Conservation (phyloP, 768 basidiomycete species). For the Pleurotus salmoneostramineus region DNA sequence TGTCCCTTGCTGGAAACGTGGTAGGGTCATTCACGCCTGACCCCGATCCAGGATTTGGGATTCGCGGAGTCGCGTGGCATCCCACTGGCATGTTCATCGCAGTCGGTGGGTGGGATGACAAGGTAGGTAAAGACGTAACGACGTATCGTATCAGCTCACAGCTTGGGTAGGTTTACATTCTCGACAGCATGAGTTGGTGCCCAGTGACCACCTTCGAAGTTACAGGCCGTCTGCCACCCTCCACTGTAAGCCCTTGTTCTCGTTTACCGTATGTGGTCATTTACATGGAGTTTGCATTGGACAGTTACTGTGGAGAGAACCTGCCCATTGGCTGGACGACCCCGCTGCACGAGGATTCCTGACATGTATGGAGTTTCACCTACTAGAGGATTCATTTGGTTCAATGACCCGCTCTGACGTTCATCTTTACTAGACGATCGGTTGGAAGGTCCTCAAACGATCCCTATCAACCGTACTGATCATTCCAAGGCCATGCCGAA, state of each 20-base stretch:
- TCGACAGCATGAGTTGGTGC: conserved; percentile 77
- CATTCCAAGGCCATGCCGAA: conserved; percentile 61
- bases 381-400: neutral
- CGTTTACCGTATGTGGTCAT: neutral
- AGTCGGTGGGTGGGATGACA: conserved; percentile 87
- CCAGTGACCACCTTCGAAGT: conserved; percentile 60
- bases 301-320: conserved; percentile 85
- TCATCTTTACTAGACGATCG: conserved; percentile 51
- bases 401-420: no score
- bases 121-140: conserved; percentile 37
- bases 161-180: conserved; percentile 59
- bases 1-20: conserved; percentile 62
- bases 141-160: neutral
- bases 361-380: conserved; percentile 53
- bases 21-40: conserved; percentile 67
- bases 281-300: neutral
- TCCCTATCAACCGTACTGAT: conserved; percentile 50
- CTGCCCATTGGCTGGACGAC: conserved; percentile 76
- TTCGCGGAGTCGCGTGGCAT: conserved; percentile 80
- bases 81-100: conserved; percentile 81
- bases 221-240: conserved; percentile 48
- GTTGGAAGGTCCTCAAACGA: conserved; percentile 49
- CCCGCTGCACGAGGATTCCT: conserved; percentile 85
- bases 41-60: conserved; percentile 80
- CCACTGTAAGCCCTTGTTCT: conserved; percentile 41